phyloP scores from a whole-genome alignment of 192 early-diverging fungal genomes.

The Coemansia sp. region DNA sequence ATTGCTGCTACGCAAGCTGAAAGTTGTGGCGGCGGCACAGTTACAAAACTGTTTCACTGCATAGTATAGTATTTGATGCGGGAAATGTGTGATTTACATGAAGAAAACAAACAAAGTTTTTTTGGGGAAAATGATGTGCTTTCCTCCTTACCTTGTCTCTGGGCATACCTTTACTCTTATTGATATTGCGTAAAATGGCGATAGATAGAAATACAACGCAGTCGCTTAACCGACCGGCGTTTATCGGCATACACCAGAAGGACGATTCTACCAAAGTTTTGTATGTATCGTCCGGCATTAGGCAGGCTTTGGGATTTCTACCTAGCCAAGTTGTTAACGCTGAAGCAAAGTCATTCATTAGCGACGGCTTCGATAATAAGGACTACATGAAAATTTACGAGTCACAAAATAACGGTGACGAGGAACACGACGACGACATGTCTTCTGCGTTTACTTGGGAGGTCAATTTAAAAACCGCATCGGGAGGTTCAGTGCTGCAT shows the following conservation, averaged over 20 bases:
- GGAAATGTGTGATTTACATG: too few relatives aligned
- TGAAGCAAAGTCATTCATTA: conserved; percentile 32
- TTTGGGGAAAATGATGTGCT: too few relatives aligned
- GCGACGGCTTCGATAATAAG: conserved; percentile 25
- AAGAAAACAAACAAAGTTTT: too few relatives aligned
- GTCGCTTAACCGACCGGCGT: conserved; percentile 26
- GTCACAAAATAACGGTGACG: conserved; percentile 14
- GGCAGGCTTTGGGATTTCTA: conserved; percentile 30
- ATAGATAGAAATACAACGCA: neutral
- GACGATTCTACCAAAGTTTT: conserved; percentile 28
- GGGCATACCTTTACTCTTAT: too few relatives aligned
- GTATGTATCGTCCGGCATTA: conserved; percentile 44
- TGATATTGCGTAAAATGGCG: neutral
- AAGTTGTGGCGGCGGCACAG: too few relatives aligned
- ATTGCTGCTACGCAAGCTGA: too few relatives aligned
- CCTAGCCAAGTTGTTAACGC: conserved; percentile 23
- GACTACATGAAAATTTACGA: conserved; percentile 39
- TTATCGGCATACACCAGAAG: conserved; percentile 34
- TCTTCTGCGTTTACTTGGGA: conserved; percentile 41
- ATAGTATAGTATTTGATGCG: too few relatives aligned
- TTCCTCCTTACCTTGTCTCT: neutral
- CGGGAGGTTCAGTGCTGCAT: conserved; percentile 19
- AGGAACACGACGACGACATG: conserved; percentile 30
- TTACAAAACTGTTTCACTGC: too few relatives aligned
- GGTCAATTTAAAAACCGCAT: conserved; percentile 23